Conservation (phyloP, 495 filamentous ascomycete species). For the Penicilliopsis zonata region DNA sequence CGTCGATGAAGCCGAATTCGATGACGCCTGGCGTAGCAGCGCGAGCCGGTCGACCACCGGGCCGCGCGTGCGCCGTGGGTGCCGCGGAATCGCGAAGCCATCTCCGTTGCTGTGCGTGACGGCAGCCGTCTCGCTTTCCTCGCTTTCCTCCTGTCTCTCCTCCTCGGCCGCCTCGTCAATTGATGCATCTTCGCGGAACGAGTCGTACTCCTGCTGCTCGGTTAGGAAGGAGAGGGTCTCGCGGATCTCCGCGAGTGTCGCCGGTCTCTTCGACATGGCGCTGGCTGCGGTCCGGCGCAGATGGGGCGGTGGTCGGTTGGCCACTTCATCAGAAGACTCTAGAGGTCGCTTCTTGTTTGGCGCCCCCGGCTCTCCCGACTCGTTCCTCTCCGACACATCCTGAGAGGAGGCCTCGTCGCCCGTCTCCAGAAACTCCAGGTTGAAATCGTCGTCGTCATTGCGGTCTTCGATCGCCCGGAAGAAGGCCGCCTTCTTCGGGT, state of each 20-base stretch:
- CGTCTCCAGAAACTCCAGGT: constrained; percentile 57
- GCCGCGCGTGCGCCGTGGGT: constrained; percentile 38
- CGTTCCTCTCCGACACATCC: constrained; percentile 22
- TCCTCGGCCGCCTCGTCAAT: constrained; percentile 24
- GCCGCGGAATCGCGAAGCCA: constrained; percentile 21
- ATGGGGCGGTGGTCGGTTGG: constrained; percentile 47
- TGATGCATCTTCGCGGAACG: constrained; percentile 32
- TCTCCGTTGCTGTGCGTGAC: constrained; percentile 18
- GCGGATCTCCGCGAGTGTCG: constrained; percentile 65
- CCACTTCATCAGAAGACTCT: constrained; percentile 27
- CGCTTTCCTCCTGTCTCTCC: constrained; percentile 23
- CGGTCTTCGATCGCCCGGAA: constrained; percentile 78
- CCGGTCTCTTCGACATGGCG: constrained; percentile 46
- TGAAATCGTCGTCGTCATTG: constrained; percentile 61
- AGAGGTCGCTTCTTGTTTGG: constrained; percentile 46
- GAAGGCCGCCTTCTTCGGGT: constrained; percentile 85
- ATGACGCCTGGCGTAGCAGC: constrained; percentile 55
- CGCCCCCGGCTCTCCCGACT: constrained; percentile 7
- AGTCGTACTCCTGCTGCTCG: constrained; percentile 55
- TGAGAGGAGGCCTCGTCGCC: constrained; percentile 38
- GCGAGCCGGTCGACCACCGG: constrained; percentile 71
- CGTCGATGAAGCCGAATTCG: constrained; percentile 35
- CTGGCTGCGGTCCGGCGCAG: constrained; percentile 50
- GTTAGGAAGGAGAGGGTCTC: constrained; percentile 71
- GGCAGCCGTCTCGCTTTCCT: constrained; percentile 6